These are phyloP conservation scores for Myriosclerotinia curreyana DNA, from an alignment of 2,329 filamentous ascomycete species.

Conservation along the genomic window DNA sequence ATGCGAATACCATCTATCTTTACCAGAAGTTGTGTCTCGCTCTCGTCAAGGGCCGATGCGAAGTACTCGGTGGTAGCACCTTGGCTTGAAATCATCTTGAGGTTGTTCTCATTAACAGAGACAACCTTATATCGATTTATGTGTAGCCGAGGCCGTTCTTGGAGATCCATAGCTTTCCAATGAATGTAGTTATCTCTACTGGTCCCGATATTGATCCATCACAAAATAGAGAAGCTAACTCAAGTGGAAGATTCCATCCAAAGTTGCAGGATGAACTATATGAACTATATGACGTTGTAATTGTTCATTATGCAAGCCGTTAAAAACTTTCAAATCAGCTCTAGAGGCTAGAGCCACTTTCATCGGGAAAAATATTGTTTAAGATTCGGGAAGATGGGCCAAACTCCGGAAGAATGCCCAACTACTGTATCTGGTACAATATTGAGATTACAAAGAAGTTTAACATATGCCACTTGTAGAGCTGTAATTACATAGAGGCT, in stretches of 20 bases:
- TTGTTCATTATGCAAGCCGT: background rate
- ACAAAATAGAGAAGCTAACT: background rate
- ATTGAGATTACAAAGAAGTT: slow-evolving; percentile 27
- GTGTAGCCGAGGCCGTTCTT: background rate
- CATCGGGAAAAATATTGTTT: slow-evolving; percentile 8
- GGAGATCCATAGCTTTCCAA: background rate
- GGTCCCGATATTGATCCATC: slow-evolving; percentile 29
- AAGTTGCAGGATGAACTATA: slow-evolving; percentile 41
- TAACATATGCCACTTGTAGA: slow-evolving; percentile 32
- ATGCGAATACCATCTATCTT: background rate
- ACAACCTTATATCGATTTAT: background rate
- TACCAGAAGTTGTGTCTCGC: background rate
- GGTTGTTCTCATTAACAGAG: background rate
- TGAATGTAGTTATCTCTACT: slow-evolving; percentile 20
- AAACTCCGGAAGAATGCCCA: slow-evolving; percentile 34
- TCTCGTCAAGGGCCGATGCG: background rate
- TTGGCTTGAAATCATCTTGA: background rate
- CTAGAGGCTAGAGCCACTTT: slow-evolving; percentile 25
- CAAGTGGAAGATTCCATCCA: slow-evolving; percentile 41
- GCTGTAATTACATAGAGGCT: slow-evolving; percentile 28
- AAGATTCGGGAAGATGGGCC: slow-evolving; percentile 45
- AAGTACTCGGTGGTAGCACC: background rate
- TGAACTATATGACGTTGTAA: slow-evolving; percentile 40
- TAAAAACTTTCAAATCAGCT: slow-evolving; percentile 27
- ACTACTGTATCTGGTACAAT: slow-evolving; percentile 29